Conservation (phyloP, 345 rosid species). For the Xanthoceras sorbifolium region DNA sequence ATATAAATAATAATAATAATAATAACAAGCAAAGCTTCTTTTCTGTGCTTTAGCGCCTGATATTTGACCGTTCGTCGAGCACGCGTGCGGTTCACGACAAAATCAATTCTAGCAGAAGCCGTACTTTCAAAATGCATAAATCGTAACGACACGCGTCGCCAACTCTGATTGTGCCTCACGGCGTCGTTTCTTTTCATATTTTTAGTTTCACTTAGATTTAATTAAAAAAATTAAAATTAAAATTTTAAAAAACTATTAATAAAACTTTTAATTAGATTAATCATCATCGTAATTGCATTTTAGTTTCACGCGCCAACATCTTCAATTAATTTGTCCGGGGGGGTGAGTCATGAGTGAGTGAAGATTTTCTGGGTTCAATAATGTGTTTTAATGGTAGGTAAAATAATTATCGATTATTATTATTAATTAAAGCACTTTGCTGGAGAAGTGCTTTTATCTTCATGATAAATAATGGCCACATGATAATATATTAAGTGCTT, state of each 20-base stretch:
- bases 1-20: background rate
- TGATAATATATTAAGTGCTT: background rate
- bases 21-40: slow-evolving; percentile 7
- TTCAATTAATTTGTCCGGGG: background rate
- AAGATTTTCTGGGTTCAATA: background rate
- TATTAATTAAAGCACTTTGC: background rate
- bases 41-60: slow-evolving; percentile 42
- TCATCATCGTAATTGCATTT: too few relatives aligned
- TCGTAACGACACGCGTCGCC: slow-evolving; percentile 22
- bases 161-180: slow-evolving; percentile 5
- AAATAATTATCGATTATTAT: too few relatives aligned
- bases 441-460: background rate
- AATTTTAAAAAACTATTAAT: too few relatives aligned
- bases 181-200: slow-evolving; percentile 38
- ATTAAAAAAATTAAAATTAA: too few relatives aligned
- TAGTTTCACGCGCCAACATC: background rate
- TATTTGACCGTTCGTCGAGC: slow-evolving; percentile 48
- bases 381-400: background rate
- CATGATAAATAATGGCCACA: background rate
- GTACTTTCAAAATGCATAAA: slow-evolving; percentile 13
- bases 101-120: slow-evolving; percentile 26
- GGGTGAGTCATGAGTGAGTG: too few relatives aligned
- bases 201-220: too few relatives aligned
- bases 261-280: too few relatives aligned
- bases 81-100: slow-evolving; percentile 77